Evolutionary conservation across 768 basidiomycete genomes (phyloP).

Genomic region (Mycena albidolilacea): DNA sequence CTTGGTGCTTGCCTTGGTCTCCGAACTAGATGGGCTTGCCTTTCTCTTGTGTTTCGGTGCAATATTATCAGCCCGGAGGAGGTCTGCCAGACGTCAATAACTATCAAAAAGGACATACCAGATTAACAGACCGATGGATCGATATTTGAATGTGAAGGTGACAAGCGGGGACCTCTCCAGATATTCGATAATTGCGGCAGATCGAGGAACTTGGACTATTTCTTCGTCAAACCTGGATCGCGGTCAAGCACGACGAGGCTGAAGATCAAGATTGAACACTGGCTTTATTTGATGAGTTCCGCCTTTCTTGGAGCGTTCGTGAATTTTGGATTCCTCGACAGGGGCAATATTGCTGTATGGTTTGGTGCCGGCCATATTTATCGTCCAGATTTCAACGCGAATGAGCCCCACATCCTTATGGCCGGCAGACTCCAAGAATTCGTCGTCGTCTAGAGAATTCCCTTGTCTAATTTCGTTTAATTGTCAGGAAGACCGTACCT

Average conservation of each 20-base stretch:
- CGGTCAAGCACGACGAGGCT: background rate
- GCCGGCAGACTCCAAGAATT: conserved; percentile 16
- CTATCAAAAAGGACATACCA: background rate
- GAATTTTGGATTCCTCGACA: conserved; percentile 24
- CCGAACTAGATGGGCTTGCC: conserved; percentile 8
- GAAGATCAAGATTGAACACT: background rate
- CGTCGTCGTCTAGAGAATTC: conserved; percentile 32
- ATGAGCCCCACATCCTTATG: conserved; percentile 34
- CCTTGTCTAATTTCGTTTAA: background rate
- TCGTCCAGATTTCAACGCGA: conserved; percentile 34
- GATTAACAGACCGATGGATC: conserved; percentile 30
- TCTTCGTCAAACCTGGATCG: conserved; percentile 24
- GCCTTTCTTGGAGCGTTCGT: conserved; percentile 37
- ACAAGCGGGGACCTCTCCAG: conserved; percentile 30
- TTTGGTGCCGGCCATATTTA: conserved; percentile 26
- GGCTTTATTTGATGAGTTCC: conserved; percentile 35
- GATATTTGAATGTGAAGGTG: conserved; percentile 35
- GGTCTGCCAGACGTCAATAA: conserved; percentile 17
- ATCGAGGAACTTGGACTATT: background rate
- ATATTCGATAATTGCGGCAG: conserved; percentile 33
- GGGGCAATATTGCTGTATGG: conserved; percentile 8
- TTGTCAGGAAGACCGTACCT: conserved; percentile 9
- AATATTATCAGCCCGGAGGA: conserved; percentile 33
- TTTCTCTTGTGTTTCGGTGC: conserved; percentile 25
- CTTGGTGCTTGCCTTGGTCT: conserved; percentile 26